Percentiles rank a stretch among this genome's conserved stretches.
These are phyloP conservation scores for Sextonia rubra DNA, from an alignment of 164 flowering plant genomes.

Conservation along the genomic window DNA sequence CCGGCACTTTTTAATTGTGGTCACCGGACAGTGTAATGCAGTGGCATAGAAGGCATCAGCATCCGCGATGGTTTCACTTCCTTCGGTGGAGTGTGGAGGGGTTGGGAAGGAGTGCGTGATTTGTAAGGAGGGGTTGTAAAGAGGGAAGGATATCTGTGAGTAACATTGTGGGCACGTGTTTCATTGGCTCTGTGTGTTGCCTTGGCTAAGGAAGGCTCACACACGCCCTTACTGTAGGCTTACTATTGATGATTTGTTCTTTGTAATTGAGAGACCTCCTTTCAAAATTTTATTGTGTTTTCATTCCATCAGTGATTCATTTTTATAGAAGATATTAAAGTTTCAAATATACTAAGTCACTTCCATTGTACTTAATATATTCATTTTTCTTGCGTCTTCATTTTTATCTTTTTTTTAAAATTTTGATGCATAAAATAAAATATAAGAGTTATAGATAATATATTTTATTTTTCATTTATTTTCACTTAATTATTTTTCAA, in stretches of 20 bases:
- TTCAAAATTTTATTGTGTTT: no score
- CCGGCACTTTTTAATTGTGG: conserved; percentile 36
- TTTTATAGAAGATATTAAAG: no score
- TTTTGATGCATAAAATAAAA: no score
- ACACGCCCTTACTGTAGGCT: conserved; percentile 92
- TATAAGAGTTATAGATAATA: no score
- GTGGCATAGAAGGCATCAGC: conserved; percentile 40
- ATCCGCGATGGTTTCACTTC: conserved; percentile 57
- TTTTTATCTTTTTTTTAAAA: no score
- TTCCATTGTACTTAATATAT: no score
- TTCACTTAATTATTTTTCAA: no score
- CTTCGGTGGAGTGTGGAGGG: conserved; percentile 43
- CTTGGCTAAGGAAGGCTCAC: conserved; percentile 71
- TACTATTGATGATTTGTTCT: conserved; percentile 70
- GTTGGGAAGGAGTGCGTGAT: conserved; percentile 54
- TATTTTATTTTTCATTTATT: no score
- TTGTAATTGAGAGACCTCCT: conserved; percentile 84
- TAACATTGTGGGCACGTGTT: conserved; percentile 83
- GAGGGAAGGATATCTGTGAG: conserved; percentile 71
- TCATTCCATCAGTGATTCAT: no score
- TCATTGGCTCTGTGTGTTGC: conserved; percentile 79
- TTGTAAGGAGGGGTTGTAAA: conserved; percentile 70
- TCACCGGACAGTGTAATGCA: conserved; percentile 10
- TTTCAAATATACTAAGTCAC: no score
- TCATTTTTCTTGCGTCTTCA: no score